phyloP scores from a whole-genome alignment of 2,329 filamentous ascomycete species.

The Fonsecaea nubica region DNA sequence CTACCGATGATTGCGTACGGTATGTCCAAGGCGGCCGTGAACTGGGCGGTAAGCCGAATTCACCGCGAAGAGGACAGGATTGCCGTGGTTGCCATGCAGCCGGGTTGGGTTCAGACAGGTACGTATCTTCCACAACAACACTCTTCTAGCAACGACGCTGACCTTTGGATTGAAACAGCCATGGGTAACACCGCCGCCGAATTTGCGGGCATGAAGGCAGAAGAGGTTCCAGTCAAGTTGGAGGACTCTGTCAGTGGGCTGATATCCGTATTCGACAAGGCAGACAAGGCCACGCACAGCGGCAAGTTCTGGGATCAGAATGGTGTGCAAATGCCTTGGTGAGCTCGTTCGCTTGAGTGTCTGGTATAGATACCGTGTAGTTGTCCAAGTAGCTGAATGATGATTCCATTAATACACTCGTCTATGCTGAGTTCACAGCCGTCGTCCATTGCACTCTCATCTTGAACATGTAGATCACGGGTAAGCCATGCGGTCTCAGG shows the following conservation, averaged over 20 bases:
- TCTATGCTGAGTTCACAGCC: neutral
- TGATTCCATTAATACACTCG: neutral
- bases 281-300: conserved; percentile 29
- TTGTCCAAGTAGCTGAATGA: neutral
- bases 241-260: conserved; percentile 31
- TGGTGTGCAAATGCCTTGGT: conserved; percentile 30
- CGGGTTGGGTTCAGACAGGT: conserved; percentile 45
- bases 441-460: no score
- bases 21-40: conserved; percentile 40
- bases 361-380: neutral
- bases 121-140: neutral
- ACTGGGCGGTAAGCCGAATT: conserved; percentile 39
- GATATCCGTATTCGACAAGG: conserved; percentile 30
- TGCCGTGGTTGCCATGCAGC: conserved; percentile 42
- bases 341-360: neutral
- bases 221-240: conserved; percentile 29
- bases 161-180: conserved; percentile 41
- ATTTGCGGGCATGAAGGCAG: conserved; percentile 20
- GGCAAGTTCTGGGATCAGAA: conserved; percentile 33
- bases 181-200: conserved; percentile 26
- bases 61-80: conserved; percentile 39
- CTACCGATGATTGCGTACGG: conserved; percentile 38
- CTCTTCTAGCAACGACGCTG: neutral
- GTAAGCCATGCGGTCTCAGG: no score
- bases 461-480: no score